phyloP scores from a whole-genome alignment of 2,329 filamentous ascomycete species.

The Penicillium sclerotigenum region DNA sequence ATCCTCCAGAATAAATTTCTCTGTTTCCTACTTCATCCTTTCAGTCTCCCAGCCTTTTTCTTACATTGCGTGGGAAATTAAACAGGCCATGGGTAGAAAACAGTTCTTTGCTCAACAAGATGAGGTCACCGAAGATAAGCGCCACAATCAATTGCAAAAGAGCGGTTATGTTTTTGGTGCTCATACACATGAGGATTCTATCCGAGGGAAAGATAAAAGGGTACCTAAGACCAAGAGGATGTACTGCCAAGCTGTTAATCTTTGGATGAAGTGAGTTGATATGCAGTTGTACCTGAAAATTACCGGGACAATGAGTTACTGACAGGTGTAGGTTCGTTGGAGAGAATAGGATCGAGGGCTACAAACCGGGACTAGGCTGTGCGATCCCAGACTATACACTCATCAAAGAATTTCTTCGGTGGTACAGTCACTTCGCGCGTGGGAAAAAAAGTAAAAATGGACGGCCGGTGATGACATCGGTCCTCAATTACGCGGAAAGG shows the following conservation, averaged over 20 bases:
- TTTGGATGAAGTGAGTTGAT: constrained; percentile 12
- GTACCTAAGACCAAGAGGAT: constrained; percentile 16
- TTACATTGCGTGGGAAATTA: not conserved
- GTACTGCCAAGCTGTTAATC: constrained; percentile 2
- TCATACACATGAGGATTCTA: constrained; percentile 9
- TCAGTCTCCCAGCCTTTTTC: not conserved
- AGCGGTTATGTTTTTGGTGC: constrained; percentile 16
- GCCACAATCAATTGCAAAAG: constrained; percentile 3
- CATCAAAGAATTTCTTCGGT: constrained; percentile 17
- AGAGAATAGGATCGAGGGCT: constrained; percentile 6
- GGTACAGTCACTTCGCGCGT: constrained; percentile 7
- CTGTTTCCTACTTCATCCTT: not conserved
- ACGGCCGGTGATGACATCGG: constrained; percentile 12
- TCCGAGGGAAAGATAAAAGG: constrained; percentile 15
- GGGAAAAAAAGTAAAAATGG: constrained; percentile 14
- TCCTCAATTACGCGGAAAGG: constrained; percentile 12
- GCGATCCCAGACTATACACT: constrained; percentile 9
- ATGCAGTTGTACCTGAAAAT: not conserved
- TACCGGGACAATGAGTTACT: not conserved
- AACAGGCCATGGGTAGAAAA: constrained; percentile 10
- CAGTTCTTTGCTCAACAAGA: constrained; percentile 13
- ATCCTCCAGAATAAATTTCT: not conserved
- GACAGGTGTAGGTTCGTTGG: constrained; percentile 3
- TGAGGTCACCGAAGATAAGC: constrained; percentile 6
- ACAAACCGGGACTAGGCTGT: constrained; percentile 5